phyloP scores from a whole-genome alignment of 2,329 filamentous ascomycete species.

The Ophiostoma populinum region DNA sequence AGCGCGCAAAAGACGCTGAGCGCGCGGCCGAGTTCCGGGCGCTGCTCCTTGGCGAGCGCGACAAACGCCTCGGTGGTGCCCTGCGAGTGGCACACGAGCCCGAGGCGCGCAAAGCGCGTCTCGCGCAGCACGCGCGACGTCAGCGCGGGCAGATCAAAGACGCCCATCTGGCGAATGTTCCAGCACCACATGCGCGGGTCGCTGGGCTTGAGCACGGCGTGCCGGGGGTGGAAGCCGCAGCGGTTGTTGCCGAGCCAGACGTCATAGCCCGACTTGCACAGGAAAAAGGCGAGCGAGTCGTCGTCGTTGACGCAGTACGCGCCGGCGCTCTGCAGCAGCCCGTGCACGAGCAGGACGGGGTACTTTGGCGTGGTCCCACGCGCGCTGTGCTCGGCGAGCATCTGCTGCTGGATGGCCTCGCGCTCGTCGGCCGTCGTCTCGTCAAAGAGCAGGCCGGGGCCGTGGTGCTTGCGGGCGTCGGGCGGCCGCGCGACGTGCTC shows the following conservation, averaged over 20 bases:
- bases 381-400: slow-evolving; percentile 1
- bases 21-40: slow-evolving; percentile 65
- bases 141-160: slow-evolving; percentile 71
- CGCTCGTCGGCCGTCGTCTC: slow-evolving; percentile 15
- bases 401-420: slow-evolving; percentile 3
- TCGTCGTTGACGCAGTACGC: slow-evolving; percentile 86
- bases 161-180: slow-evolving; percentile 90
- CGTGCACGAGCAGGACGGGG: slow-evolving; percentile 75
- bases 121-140: slow-evolving; percentile 63
- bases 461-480: slow-evolving; percentile 33
- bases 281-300: slow-evolving; percentile 74
- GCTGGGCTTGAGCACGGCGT: slow-evolving; percentile 48
- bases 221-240: slow-evolving; percentile 67
- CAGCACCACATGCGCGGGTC: slow-evolving; percentile 94
- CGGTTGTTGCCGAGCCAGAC: slow-evolving; percentile 93
- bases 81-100: slow-evolving; percentile 74
- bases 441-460: slow-evolving; percentile 44
- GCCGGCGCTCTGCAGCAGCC: slow-evolving; percentile 71
- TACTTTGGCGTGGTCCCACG: slow-evolving; percentile 36
- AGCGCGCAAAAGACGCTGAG: slow-evolving; percentile 83
- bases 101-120: slow-evolving; percentile 70
- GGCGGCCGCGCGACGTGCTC: slow-evolving; percentile 41
- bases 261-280: slow-evolving; percentile 83
- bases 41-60: slow-evolving; percentile 74
- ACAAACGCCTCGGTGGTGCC: slow-evolving; percentile 81